These are phyloP conservation scores for Ashbya aceris DNA, from an alignment of 1,139 yeast species.

Conservation along the genomic window DNA sequence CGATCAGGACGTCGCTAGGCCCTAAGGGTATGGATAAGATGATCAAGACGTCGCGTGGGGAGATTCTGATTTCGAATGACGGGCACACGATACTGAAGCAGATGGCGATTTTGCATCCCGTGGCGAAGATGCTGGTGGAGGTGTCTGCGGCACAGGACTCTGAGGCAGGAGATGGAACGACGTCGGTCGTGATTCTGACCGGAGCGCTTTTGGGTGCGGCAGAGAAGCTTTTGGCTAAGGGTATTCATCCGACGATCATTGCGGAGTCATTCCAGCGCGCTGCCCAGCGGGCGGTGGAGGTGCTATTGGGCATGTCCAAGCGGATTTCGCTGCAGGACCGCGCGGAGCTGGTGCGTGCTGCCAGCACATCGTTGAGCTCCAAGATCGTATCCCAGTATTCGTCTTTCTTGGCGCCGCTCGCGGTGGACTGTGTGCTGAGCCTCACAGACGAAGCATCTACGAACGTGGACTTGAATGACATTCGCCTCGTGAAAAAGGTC, in stretches of 20 bases:
- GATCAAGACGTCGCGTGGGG: slow-evolving; percentile 90
- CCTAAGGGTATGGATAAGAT: slow-evolving; percentile 99
- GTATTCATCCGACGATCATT: slow-evolving; percentile 91
- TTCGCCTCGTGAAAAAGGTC: slow-evolving; percentile 81
- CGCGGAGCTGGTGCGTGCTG: slow-evolving; percentile 81
- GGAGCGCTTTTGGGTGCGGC: slow-evolving; percentile 95
- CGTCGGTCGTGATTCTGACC: slow-evolving; percentile 90
- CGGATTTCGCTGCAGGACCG: slow-evolving; percentile 67
- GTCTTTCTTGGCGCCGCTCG: slow-evolving; percentile 76
- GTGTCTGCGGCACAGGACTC: slow-evolving; percentile 96
- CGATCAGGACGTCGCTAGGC: slow-evolving; percentile 92
- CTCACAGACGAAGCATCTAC: slow-evolving; percentile 52
- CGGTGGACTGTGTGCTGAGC: slow-evolving; percentile 86
- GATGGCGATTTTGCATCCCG: slow-evolving; percentile 97
- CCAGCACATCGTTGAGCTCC: slow-evolving; percentile 85
- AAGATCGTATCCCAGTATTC: slow-evolving; percentile 94
- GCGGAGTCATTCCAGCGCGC: slow-evolving; percentile 95
- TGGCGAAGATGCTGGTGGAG: slow-evolving; percentile 96
- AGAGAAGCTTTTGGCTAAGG: slow-evolving; percentile 76
- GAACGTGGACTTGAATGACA: slow-evolving; percentile 80
- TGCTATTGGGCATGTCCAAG: slow-evolving; percentile 75
- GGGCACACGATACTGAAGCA: slow-evolving; percentile 95
- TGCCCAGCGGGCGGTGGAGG: slow-evolving; percentile 77
- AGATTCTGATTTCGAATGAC: slow-evolving; percentile 91
- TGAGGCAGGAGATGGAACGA: slow-evolving; percentile 99